Percentiles rank a stretch among this genome's conserved stretches.
Conservation (phyloP, 305 asterid species). For the Ilex paraguariensis region DNA sequence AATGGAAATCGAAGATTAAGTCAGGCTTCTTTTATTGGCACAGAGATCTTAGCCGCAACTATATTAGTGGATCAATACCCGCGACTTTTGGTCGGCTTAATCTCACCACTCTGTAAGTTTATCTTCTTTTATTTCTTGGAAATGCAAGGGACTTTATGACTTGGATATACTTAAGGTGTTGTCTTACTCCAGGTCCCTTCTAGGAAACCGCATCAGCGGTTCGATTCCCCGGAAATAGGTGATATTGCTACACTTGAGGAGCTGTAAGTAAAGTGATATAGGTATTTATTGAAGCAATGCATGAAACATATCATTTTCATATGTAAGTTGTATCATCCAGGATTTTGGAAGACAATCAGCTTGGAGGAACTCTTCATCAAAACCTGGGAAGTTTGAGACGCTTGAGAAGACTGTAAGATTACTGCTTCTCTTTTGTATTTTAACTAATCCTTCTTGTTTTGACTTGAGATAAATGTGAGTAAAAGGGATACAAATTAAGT, state of each 20-base stretch:
- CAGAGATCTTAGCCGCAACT: slow-evolving; percentile 75
- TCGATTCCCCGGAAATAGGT: slow-evolving; percentile 68
- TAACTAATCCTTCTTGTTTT: slow-evolving; percentile 9
- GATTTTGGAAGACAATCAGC: slow-evolving; percentile 65
- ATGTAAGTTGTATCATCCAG: slow-evolving; percentile 12
- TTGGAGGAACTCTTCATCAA: slow-evolving; percentile 73
- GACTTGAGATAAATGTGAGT: no score
- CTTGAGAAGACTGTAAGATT: slow-evolving; percentile 62
- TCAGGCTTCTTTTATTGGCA: slow-evolving; percentile 6
- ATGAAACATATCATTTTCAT: background rate
- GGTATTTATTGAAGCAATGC: slow-evolving; percentile 3
- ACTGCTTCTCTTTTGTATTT: no score
- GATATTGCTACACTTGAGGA: slow-evolving; percentile 51
- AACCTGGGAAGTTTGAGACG: slow-evolving; percentile 58
- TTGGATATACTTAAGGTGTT: background rate
- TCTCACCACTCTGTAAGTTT: slow-evolving; percentile 48
- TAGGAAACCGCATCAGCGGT: slow-evolving; percentile 78
- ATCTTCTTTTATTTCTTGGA: background rate
- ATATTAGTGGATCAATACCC: slow-evolving; percentile 72
- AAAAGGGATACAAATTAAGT: no score
- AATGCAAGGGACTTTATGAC: no score
- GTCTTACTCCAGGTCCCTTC: slow-evolving; percentile 41
- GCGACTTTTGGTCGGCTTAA: slow-evolving; percentile 40
- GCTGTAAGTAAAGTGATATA: slow-evolving; percentile 46
- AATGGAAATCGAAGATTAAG: background rate